Evolutionary conservation across 2,329 filamentous ascomycete species (phyloP), one percentile per base, ranked within the genome.

Genomic region (Penicillium rolfsii): DNA sequence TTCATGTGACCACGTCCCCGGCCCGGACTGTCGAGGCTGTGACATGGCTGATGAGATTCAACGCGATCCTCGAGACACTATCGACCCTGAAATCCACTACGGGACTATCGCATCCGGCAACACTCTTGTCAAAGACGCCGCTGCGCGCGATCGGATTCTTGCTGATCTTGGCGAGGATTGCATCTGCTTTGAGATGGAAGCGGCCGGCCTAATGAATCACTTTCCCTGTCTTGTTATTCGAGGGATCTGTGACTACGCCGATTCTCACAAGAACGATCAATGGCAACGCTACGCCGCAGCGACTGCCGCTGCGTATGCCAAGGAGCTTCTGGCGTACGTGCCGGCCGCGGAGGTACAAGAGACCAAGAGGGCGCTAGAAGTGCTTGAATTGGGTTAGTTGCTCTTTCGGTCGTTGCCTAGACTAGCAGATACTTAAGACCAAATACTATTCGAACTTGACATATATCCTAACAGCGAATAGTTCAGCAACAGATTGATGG

Each of bases 81-180:
- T 36, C 2, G 58, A 61, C 19, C 68, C 68, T 0, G 52, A 52
- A 11, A 59, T 72, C 22, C 69, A 74, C 41, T 71, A 73, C 45
- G 70, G 71, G 1, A 60, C 58, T 0, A 70, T 74, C 35, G 71
- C 59, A 8, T 74, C 72, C 3, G 69, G 66, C 1, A 71, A 74
- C 46, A 64, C 67, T 33, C 35, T 69, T 14, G 26, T 68, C n/a
- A 65, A 62, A 36, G 58, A 65, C 38, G 52, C 55, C 12, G 53
- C 48, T 30, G 4, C 19, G 7, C 52, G 59, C 16, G 66, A 67
- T 43, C 12, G 14, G 19, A 59, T 66, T 52, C 14, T 55, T 35
- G 52, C 24, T 4, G 48, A 62, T 3, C 14, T 59, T 14, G 54
- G 59, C 22, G 56, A 60, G 22, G 49, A 63, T 33, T 59, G 56